Evolutionary conservation across 2,329 filamentous ascomycete genomes (phyloP).

Genomic region (Xylaria sp.): DNA sequence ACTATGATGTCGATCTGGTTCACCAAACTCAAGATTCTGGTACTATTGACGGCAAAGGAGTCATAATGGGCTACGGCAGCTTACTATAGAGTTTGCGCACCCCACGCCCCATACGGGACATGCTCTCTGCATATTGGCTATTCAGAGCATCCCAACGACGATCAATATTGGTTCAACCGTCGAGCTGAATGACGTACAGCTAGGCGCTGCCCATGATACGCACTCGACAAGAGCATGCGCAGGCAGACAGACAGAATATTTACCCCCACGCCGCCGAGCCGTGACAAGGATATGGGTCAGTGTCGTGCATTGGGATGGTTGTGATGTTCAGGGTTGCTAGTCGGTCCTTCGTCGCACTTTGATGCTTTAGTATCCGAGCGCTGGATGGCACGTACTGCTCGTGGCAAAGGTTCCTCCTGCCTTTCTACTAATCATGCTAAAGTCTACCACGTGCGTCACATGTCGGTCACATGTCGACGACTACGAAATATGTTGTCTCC

Average conservation of each 20-base stretch:
- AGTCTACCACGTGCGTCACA: not conserved
- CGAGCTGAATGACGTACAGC: not conserved
- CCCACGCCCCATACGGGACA: constrained; percentile 3
- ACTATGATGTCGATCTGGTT: not conserved
- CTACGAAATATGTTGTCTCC: not conserved
- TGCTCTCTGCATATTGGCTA: constrained; percentile 8
- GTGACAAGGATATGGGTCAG: not conserved
- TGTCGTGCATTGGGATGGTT: not conserved
- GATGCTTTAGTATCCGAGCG: constrained; percentile 5
- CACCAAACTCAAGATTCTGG: not conserved
- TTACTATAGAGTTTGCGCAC: not conserved
- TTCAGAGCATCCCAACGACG: not conserved
- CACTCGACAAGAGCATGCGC: not conserved
- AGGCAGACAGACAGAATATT: too few relatives aligned
- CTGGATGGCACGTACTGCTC: not conserved
- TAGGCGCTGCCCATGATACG: not conserved
- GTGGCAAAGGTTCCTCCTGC: not conserved
- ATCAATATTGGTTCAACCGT: constrained; percentile 4
- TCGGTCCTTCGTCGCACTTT: constrained; percentile 6
- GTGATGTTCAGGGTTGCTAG: not conserved
- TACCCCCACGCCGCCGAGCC: not conserved
- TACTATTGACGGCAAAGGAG: not conserved
- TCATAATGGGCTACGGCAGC: not conserved
- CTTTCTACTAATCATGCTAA: not conserved
- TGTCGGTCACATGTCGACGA: not conserved